These are phyloP conservation scores for Rhizopogon salebrosus DNA, from an alignment of 768 basidiomycete genomes.

Conservation along the genomic window DNA sequence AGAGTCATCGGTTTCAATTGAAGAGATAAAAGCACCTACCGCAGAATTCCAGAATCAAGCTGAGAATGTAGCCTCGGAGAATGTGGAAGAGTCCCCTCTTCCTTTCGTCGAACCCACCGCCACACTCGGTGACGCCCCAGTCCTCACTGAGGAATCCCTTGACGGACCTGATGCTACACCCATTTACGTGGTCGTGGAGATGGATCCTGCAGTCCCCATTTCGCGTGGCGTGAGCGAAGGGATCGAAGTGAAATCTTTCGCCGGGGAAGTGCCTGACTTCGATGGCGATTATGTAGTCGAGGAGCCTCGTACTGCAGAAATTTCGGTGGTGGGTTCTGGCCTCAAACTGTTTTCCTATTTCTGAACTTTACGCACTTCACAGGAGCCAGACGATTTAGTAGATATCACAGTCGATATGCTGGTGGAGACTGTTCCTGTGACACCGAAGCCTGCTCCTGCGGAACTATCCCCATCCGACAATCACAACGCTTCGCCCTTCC, in stretches of 20 bases:
- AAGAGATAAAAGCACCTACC: neutral
- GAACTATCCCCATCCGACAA: neutral
- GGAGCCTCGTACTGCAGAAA: conserved; percentile 1
- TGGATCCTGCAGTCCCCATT: neutral
- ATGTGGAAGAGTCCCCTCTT: neutral
- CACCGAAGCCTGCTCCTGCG: neutral
- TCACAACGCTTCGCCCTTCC: conserved; percentile 5
- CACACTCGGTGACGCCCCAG: neutral
- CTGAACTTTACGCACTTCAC: neutral
- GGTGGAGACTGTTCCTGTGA: neutral
- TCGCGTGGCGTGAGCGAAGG: conserved; percentile 2
- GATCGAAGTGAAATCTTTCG: neutral
- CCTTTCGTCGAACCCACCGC: neutral
- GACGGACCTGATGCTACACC: too few relatives aligned
- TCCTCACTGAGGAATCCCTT: neutral
- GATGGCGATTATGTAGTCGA: neutral
- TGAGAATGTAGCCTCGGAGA: neutral
- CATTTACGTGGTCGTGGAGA: neutral
- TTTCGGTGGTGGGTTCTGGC: neutral
- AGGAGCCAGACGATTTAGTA: neutral
- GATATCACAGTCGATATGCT: neutral
- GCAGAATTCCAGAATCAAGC: neutral
- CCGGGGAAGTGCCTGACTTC: neutral
- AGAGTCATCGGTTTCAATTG: neutral
- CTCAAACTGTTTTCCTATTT: neutral